Evolutionary conservation across 2,329 filamentous ascomycete species (phyloP).

Genomic region (Venturia carpophila): DNA sequence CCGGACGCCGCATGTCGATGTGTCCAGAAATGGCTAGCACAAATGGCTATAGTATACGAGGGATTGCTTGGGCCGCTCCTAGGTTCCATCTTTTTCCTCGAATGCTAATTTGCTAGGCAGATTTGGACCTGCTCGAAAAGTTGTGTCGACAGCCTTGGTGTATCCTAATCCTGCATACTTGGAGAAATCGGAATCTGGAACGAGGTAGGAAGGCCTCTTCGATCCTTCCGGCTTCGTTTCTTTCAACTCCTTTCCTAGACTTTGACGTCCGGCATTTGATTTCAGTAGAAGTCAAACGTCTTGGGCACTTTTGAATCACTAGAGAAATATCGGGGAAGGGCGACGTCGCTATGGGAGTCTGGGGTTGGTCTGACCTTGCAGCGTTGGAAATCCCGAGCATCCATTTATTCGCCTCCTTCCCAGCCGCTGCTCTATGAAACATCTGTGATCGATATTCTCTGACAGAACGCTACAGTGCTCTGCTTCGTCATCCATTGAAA

Average conservation of each 20-base stretch:
- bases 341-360: conserved; percentile 17
- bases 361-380: not conserved
- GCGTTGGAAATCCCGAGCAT: not conserved
- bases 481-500: conserved; percentile 38
- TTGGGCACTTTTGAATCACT: conserved; percentile 5
- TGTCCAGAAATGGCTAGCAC: too few species aligned
- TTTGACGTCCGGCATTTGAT: conserved; percentile 11
- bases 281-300: not conserved
- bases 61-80: conserved; percentile 19
- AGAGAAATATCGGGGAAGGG: conserved; percentile 15
- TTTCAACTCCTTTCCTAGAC: conserved; percentile 13
- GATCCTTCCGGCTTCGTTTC: conserved; percentile 19
- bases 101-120: conserved; percentile 11
- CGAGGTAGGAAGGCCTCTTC: not conserved
- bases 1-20: not conserved
- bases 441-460: conserved; percentile 34
- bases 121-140: conserved; percentile 19
- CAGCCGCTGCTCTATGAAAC: conserved; percentile 20
- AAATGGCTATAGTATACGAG: conserved; percentile 18
- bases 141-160: conserved; percentile 16
- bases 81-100: conserved; percentile 19
- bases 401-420: not conserved
- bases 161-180: conserved; percentile 19
- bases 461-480: conserved; percentile 41
- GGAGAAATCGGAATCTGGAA: conserved; percentile 18